phyloP scores from a whole-genome alignment of 148 eudicot genomes.

The Vaccinium vitisidaea region DNA sequence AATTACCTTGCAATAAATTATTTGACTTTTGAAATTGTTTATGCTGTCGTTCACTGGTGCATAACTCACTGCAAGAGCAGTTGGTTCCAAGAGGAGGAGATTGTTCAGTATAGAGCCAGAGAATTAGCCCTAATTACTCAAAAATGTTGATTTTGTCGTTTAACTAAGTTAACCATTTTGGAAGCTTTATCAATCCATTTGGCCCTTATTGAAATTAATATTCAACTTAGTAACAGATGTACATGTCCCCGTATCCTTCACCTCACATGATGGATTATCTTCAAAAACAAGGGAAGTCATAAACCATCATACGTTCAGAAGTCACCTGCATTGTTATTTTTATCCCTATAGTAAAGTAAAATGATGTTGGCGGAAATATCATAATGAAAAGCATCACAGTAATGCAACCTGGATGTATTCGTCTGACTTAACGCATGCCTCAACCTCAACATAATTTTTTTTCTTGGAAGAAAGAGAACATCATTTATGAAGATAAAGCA shows the following conservation, averaged over 20 bases:
- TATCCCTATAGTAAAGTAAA: not conserved
- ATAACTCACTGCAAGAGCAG: not conserved
- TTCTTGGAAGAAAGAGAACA: not conserved
- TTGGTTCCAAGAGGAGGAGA: not conserved
- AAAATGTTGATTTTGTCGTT: not conserved
- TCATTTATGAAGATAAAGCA: not conserved
- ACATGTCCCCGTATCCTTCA: not conserved
- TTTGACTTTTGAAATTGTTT: not conserved
- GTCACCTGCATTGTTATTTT: not conserved
- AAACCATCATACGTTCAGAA: not conserved
- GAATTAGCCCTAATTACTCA: not conserved
- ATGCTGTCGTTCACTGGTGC: not conserved
- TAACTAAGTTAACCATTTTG: not conserved
- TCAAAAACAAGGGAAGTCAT: slow-evolving; percentile 3
- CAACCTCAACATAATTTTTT: not conserved
- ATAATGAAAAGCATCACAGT: not conserved
- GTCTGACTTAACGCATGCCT: not conserved
- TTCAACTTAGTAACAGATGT: not conserved
- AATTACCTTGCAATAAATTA: not conserved
- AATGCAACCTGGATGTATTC: not conserved
- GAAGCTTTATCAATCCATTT: not conserved
- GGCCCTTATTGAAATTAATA: not conserved
- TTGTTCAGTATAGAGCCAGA: slow-evolving; percentile 2
- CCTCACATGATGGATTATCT: not conserved
- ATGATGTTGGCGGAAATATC: no score